phyloP scores from a whole-genome alignment of 2,329 filamentous ascomycete species.

The Talaromyces albobiverticillius region DNA sequence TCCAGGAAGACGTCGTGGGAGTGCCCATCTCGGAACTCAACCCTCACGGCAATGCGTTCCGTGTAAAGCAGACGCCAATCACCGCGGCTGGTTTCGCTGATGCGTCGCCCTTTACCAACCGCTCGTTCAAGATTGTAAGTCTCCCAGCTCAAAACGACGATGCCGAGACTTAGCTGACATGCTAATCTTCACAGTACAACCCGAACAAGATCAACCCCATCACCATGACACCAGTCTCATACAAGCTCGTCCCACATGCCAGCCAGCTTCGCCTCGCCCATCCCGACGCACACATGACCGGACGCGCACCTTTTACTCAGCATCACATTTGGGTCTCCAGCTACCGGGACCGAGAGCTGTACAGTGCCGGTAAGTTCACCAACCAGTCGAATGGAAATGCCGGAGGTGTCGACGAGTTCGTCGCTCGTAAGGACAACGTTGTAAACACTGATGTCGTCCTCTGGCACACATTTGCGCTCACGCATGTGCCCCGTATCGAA shows the following conservation, averaged over 20 bases:
- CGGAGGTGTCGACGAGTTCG: conserved; percentile 70
- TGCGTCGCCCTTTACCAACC: conserved; percentile 72
- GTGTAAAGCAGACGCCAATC: conserved; percentile 77
- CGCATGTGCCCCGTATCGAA: conserved; percentile 26
- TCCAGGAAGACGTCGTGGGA: conserved; percentile 71
- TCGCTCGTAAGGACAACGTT: conserved; percentile 64
- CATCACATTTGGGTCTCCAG: conserved; percentile 86
- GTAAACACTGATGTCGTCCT: conserved; percentile 83
- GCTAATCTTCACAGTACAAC: no score
- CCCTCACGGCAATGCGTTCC: conserved; percentile 84
- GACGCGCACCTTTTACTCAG: conserved; percentile 79
- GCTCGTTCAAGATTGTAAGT: conserved; percentile 87
- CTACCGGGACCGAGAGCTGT: conserved; percentile 76
- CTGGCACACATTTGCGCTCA: conserved; percentile 88
- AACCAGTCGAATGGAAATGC: conserved; percentile 81
- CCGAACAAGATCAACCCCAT: conserved; percentile 76
- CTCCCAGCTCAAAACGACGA: no score
- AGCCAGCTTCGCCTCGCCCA: conserved; percentile 78
- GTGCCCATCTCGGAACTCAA: conserved; percentile 74
- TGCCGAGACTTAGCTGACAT: no score
- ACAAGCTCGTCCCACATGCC: conserved; percentile 87
- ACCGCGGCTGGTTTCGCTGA: conserved; percentile 70
- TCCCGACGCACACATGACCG: conserved; percentile 78
- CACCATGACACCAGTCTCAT: conserved; percentile 77
- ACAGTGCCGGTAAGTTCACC: conserved; percentile 81